phyloP scores from a whole-genome alignment of 164 flowering plant species.

The Santalum album region DNA sequence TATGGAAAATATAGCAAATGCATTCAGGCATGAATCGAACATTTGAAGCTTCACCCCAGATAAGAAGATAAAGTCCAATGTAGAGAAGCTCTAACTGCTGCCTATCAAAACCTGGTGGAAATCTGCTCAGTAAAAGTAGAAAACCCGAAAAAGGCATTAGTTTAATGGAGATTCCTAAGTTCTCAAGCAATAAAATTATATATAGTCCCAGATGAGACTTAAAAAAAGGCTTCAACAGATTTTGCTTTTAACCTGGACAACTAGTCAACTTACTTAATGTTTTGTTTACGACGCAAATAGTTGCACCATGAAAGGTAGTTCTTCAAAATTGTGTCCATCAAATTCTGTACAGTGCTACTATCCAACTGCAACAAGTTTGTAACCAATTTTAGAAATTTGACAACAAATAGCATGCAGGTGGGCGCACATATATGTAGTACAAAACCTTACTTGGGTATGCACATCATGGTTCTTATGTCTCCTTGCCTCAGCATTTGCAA shows the following conservation, averaged over 20 bases:
- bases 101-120: slow-evolving; percentile 32
- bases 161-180: background rate
- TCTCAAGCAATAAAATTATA: background rate
- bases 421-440: background rate
- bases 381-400: background rate
- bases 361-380: slow-evolving; percentile 43
- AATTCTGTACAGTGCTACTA: slow-evolving; percentile 30
- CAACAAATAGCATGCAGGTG: background rate
- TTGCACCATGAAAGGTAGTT: slow-evolving; percentile 86
- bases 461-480: slow-evolving; percentile 24
- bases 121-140: slow-evolving; percentile 24
- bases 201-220: background rate
- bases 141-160: slow-evolving; percentile 2
- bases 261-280: slow-evolving; percentile 43
- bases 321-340: slow-evolving; percentile 65
- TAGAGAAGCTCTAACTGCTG: slow-evolving; percentile 77
- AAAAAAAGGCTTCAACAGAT: background rate
- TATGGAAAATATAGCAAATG: slow-evolving; percentile 89
- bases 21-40: slow-evolving; percentile 99
- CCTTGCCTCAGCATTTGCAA: slow-evolving; percentile 75
- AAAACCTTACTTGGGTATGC: slow-evolving; percentile 34
- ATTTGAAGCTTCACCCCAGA: slow-evolving; percentile 99
- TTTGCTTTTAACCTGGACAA: slow-evolving; percentile 1
- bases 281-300: slow-evolving; percentile 53
- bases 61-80: slow-evolving; percentile 91